Evolutionary conservation across 352 stramenopile species (phyloP).

Genomic region (Pilasporangium apinafurcum): DNA sequence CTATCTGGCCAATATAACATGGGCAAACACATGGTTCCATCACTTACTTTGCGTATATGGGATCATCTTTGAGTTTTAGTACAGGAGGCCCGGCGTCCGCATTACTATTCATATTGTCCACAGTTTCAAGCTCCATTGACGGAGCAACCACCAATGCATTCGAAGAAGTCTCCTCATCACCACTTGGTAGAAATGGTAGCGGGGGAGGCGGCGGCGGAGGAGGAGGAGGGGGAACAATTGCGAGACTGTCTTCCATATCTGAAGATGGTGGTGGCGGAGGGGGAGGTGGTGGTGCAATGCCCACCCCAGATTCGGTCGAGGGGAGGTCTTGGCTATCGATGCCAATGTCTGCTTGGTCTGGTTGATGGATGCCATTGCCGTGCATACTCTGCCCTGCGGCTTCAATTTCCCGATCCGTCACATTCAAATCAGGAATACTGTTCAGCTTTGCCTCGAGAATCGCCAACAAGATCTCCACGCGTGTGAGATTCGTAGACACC

Average conservation of each 20-base stretch:
- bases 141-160: constrained; percentile 24
- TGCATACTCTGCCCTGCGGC: constrained; percentile 23
- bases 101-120: constrained; percentile 12
- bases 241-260: constrained; percentile 8
- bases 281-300: constrained; percentile 30
- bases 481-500: constrained; percentile 69
- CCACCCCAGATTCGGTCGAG: constrained; percentile 25
- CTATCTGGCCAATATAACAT: neutral
- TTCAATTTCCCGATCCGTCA: constrained; percentile 53
- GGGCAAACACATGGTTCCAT: neutral
- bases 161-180: constrained; percentile 6
- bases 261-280: constrained; percentile 21
- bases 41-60: constrained; percentile 61
- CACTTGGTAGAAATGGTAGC: constrained; percentile 17
- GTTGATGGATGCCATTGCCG: constrained; percentile 10
- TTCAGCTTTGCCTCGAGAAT: constrained; percentile 85
- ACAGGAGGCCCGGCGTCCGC: constrained; percentile 21
- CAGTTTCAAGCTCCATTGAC: constrained; percentile 16
- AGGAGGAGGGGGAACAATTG: constrained; percentile 20
- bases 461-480: constrained; percentile 77
- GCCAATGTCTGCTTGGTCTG: constrained; percentile 15
- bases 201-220: constrained; percentile 18
- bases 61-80: constrained; percentile 83
- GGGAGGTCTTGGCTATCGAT: constrained; percentile 67
- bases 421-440: constrained; percentile 71